These are phyloP conservation scores for Aphanocladium album DNA, from an alignment of 2,329 filamentous ascomycete species.

Conservation along the genomic window DNA sequence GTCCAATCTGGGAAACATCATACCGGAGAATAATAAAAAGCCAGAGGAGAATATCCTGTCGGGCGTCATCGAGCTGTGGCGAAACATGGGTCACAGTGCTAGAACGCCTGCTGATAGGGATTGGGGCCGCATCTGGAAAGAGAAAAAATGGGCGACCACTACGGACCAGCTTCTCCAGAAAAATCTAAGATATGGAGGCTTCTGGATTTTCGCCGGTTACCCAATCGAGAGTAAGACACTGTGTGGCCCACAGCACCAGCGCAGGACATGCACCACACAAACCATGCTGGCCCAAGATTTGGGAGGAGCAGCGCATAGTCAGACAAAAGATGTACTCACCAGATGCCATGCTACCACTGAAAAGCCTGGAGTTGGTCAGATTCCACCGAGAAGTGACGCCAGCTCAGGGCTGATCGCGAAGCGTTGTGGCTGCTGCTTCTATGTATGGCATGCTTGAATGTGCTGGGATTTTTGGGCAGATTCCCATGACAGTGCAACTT, in stretches of 20 bases:
- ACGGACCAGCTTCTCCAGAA: neutral
- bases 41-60: neutral
- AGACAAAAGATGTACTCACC: neutral
- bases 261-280: neutral
- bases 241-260: neutral
- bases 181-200: neutral
- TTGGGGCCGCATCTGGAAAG: neutral
- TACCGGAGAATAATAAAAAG: neutral
- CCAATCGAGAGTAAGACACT: neutral
- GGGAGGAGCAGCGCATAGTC: neutral
- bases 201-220: neutral
- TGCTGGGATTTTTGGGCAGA: neutral
- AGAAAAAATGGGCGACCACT: neutral
- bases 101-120: neutral
- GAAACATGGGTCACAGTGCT: neutral
- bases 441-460: neutral
- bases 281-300: neutral
- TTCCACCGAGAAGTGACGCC: neutral
- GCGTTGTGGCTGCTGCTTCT: neutral
- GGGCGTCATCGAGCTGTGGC: neutral
- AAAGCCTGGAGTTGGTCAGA: neutral
- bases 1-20: neutral
- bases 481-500: neutral
- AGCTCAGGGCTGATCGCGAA: neutral
- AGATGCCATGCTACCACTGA: neutral